Conservation (phyloP, 148 eudicot species). For the Cornus kousa region DNA sequence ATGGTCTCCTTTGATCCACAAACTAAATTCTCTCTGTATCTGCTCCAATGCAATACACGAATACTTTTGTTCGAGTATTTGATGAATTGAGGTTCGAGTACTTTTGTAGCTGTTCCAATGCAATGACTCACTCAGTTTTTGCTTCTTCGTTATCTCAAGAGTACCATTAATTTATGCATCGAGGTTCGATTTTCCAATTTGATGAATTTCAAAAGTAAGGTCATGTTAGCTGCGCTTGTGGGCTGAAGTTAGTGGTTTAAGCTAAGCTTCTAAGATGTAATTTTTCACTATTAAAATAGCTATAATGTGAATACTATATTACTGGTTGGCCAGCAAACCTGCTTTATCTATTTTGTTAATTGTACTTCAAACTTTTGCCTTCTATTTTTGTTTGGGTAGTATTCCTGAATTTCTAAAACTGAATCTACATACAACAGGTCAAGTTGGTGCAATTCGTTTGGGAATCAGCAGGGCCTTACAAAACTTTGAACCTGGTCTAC, state of each 20-base stretch:
- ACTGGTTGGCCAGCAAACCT: background rate
- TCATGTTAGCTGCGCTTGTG: background rate
- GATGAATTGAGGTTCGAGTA: too few species aligned
- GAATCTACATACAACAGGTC: constrained; percentile 55
- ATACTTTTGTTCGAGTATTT: background rate
- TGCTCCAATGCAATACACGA: background rate
- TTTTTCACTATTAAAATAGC: too few species aligned
- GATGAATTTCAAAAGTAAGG: background rate
- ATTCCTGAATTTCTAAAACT: background rate
- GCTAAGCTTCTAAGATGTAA: too few species aligned
- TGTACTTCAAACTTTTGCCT: background rate
- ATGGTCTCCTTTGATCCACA: background rate
- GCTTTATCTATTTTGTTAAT: background rate
- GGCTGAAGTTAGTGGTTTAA: background rate
- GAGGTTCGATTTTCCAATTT: background rate
- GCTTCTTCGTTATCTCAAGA: background rate
- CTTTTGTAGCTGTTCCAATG: background rate
- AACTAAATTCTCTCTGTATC: background rate
- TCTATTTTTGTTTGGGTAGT: background rate
- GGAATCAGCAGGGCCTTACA: constrained; percentile 95
- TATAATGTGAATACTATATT: background rate
- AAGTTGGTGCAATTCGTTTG: constrained; percentile 86
- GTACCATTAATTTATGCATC: background rate
- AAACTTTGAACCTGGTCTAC: constrained; percentile 88
- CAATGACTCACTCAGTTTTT: background rate